phyloP scores from a whole-genome alignment of 345 rosid genomes.

The Citrus sp. region DNA sequence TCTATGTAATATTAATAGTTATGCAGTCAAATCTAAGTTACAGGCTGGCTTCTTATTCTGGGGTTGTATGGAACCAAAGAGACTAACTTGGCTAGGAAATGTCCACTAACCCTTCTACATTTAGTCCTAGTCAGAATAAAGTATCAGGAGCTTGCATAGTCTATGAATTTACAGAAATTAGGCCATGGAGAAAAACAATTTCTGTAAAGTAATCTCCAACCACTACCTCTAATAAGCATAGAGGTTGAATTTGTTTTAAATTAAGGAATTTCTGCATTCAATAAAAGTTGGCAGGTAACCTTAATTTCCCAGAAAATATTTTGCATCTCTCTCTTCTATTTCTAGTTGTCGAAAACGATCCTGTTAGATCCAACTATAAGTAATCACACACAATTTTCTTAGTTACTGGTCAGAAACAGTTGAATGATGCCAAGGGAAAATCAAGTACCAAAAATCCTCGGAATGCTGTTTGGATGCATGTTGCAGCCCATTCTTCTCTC shows the following conservation, averaged over 20 bases:
- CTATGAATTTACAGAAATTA: neutral
- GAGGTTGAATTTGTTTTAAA: neutral
- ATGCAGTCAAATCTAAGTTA: neutral
- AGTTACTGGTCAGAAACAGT: neutral
- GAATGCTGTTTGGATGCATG: slow-evolving; percentile 84
- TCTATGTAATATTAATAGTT: neutral
- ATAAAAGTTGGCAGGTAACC: neutral
- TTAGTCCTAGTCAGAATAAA: neutral
- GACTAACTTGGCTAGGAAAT: neutral
- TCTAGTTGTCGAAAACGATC: neutral
- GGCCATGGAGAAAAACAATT: neutral
- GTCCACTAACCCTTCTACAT: neutral
- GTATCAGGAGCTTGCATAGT: neutral
- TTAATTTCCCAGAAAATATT: neutral
- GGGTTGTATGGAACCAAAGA: neutral
- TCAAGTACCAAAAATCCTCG: slow-evolving; percentile 87
- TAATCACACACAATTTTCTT: neutral
- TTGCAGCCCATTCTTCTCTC: slow-evolving; percentile 72
- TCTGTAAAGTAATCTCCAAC: neutral
- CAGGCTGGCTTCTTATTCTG: neutral
- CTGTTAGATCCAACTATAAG: neutral
- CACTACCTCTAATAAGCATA: neutral
- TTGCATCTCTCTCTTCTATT: neutral
- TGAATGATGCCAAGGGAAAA: neutral
- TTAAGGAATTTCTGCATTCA: neutral